Evolutionary conservation across 1,139 yeast species (phyloP).

Genomic region (Debaryomycetaceae sp.): DNA sequence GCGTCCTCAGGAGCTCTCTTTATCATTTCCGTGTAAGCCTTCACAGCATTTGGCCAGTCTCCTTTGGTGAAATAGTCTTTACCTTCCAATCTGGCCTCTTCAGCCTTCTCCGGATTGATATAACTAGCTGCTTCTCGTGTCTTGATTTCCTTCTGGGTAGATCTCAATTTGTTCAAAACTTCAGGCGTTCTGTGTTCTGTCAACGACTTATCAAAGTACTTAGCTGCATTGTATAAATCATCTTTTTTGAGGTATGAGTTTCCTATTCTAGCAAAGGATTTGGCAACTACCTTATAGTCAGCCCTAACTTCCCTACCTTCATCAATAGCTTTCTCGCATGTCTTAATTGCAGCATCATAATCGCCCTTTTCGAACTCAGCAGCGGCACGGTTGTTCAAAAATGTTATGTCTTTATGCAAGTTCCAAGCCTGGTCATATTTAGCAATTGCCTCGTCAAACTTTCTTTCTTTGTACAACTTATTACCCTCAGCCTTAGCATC

Average conservation of each 20-base stretch:
- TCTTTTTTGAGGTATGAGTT: slow-evolving; percentile 72
- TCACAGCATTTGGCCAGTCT: slow-evolving; percentile 97
- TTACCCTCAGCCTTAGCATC: slow-evolving; percentile 84
- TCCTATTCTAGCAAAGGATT: slow-evolving; percentile 91
- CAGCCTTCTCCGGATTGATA: slow-evolving; percentile 88
- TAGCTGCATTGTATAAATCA: slow-evolving; percentile 70
- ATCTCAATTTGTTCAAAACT: slow-evolving; percentile 79
- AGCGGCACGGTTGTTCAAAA: slow-evolving; percentile 93
- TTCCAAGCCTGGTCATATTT: slow-evolving; percentile 87
- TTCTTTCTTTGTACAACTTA: slow-evolving; percentile 74
- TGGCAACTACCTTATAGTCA: slow-evolving; percentile 88
- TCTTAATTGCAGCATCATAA: slow-evolving; percentile 74
- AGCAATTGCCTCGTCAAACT: slow-evolving; percentile 91
- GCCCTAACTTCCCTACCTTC: slow-evolving; percentile 88
- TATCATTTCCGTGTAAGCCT: slow-evolving; percentile 91
- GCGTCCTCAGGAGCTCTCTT: slow-evolving; percentile 96
- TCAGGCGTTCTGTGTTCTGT: slow-evolving; percentile 98
- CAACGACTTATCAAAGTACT: slow-evolving; percentile 80
- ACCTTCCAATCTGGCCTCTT: slow-evolving; percentile 91
- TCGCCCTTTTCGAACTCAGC: slow-evolving; percentile 97
- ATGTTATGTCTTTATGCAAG: slow-evolving; percentile 78
- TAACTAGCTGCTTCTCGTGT: slow-evolving; percentile 72
- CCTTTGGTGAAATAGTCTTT: slow-evolving; percentile 84
- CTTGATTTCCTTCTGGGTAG: slow-evolving; percentile 83
- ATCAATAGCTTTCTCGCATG: slow-evolving; percentile 81